These are phyloP conservation scores for Tulasnella sp. DNA, from an alignment of 768 basidiomycete genomes.

Conservation along the genomic window DNA sequence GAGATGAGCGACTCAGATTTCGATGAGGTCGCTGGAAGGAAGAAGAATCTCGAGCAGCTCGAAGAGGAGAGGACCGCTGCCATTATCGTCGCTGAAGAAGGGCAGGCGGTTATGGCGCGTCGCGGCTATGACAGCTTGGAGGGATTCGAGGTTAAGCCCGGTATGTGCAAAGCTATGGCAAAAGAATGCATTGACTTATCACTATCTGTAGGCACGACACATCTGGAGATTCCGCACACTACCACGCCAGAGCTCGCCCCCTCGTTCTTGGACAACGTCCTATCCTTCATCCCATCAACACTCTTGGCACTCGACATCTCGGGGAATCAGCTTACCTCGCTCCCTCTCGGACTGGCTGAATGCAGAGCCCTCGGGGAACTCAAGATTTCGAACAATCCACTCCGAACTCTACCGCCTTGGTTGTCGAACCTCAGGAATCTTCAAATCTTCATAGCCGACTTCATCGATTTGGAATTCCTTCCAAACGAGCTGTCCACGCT, in stretches of 20 bases:
- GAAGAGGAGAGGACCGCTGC: slow-evolving; percentile 67
- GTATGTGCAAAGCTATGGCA: slow-evolving; percentile 45
- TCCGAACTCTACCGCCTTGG: slow-evolving; percentile 88
- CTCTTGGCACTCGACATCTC: slow-evolving; percentile 93
- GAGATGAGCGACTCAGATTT: slow-evolving; percentile 25
- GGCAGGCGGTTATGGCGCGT: slow-evolving; percentile 75
- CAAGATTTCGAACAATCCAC: slow-evolving; percentile 86
- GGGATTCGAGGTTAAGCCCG: slow-evolving; percentile 65
- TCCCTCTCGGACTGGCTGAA: slow-evolving; percentile 77
- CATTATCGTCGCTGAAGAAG: slow-evolving; percentile 75
- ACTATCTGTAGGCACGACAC: slow-evolving; percentile 70
- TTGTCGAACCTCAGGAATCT: slow-evolving; percentile 71
- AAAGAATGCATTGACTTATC: not conserved
- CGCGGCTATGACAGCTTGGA: slow-evolving; percentile 54
- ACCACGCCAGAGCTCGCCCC: slow-evolving; percentile 74
- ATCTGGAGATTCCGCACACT: slow-evolving; percentile 84
- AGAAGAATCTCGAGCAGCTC: slow-evolving; percentile 41
- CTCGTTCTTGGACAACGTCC: slow-evolving; percentile 60
- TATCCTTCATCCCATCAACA: slow-evolving; percentile 70
- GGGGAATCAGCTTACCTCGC: slow-evolving; percentile 73
- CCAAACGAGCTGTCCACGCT: slow-evolving; percentile 71
- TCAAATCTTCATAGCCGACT: slow-evolving; percentile 88
- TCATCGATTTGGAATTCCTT: slow-evolving; percentile 73
- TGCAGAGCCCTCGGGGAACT: slow-evolving; percentile 87
- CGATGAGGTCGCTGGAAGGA: slow-evolving; percentile 22